phyloP scores from a whole-genome alignment of 495 filamentous ascomycete species.

The Collariella sp. region DNA sequence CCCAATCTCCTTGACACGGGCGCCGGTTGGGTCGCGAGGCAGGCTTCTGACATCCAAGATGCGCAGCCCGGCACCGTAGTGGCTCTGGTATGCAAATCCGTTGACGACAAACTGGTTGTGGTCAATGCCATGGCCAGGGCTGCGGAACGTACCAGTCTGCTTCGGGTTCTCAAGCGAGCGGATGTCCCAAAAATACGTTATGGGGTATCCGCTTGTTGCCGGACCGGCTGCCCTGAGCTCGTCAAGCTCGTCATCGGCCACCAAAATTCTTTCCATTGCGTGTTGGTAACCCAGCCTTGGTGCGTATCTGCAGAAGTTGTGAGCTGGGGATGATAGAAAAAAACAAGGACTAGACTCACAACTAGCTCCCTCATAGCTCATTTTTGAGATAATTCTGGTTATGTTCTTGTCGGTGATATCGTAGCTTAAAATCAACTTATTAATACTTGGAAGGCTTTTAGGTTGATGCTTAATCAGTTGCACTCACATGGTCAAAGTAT shows the following conservation, averaged over 20 bases:
- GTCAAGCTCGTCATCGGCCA: slow-evolving; percentile 51
- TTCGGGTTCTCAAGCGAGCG: slow-evolving; percentile 37
- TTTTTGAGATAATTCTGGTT: slow-evolving; percentile 43
- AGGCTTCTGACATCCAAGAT: slow-evolving; percentile 43
- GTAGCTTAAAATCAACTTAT: no score
- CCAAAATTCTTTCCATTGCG: slow-evolving; percentile 33
- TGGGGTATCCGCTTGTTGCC: slow-evolving; percentile 33
- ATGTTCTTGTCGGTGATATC: slow-evolving; percentile 46
- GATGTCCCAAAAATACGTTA: slow-evolving; percentile 50
- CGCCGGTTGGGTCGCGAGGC: slow-evolving; percentile 26
- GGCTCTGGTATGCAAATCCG: slow-evolving; percentile 43
- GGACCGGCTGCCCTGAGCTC: slow-evolving; percentile 37
- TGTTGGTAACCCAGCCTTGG: slow-evolving; percentile 48
- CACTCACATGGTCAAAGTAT: slow-evolving; percentile 32
- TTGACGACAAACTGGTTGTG: slow-evolving; percentile 49
- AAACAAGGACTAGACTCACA: no score
- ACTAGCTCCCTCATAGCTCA: slow-evolving; percentile 46
- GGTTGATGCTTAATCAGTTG: neutral
- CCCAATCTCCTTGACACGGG: slow-evolving; percentile 38
- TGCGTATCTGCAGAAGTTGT: slow-evolving; percentile 41
- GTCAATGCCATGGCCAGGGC: slow-evolving; percentile 37
- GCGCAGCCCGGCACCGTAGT: slow-evolving; percentile 46
- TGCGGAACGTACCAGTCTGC: slow-evolving; percentile 44
- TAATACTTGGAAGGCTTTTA: neutral
- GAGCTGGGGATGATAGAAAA: no score